phyloP scores from a whole-genome alignment of 2,329 filamentous ascomycete species.

The Aspergillus eucalypticola region DNA sequence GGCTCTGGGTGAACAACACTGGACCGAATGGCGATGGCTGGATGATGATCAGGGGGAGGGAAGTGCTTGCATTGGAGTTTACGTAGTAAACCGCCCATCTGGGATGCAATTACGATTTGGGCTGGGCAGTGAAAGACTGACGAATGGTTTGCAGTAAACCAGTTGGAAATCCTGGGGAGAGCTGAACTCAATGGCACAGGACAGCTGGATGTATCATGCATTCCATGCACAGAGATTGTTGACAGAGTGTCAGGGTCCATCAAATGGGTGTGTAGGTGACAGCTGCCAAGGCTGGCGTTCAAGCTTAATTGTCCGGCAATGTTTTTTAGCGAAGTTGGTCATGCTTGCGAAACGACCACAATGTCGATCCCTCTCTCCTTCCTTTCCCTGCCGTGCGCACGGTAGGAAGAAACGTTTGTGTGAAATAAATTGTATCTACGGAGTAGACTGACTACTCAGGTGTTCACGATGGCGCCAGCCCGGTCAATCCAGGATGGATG shows the following conservation, averaged over 20 bases:
- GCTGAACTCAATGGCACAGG: neutral
- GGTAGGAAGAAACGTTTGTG: neutral
- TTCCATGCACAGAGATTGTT: slow-evolving; percentile 1
- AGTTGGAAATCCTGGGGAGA: neutral
- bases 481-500: neutral
- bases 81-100: neutral
- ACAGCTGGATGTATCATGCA: neutral
- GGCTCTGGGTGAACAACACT: neutral
- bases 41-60: neutral
- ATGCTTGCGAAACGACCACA: slow-evolving; percentile 1
- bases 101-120: neutral
- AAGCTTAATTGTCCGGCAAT: slow-evolving; percentile 16
- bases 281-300: slow-evolving; percentile 19
- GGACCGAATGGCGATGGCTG: neutral
- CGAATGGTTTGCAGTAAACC: neutral
- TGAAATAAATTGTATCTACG: too few relatives aligned
- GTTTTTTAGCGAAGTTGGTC: slow-evolving; percentile 2
- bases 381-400: neutral
- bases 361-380: slow-evolving; percentile 7
- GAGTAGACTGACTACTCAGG: neutral
- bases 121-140: neutral
- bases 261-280: slow-evolving; percentile 7
- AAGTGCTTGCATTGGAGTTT: neutral
- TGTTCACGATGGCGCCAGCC: neutral
- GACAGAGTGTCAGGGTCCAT: slow-evolving; percentile 4